Conservation (phyloP, 257 asterid genomes). For the Solanum phureja region DNA sequence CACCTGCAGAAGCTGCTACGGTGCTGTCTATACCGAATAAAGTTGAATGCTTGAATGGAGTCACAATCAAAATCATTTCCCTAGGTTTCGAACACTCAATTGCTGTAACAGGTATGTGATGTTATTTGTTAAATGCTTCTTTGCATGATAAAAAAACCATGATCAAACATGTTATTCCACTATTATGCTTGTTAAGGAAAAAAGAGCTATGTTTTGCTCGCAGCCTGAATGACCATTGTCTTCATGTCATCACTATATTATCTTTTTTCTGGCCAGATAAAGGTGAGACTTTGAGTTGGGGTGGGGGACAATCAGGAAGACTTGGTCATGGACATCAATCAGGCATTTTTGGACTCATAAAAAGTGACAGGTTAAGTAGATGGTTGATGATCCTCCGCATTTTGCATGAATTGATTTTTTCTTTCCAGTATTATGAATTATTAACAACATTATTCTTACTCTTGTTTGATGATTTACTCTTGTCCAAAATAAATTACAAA, state of each 20-base stretch:
- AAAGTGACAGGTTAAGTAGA: slow-evolving; percentile 53
- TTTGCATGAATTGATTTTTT: background rate
- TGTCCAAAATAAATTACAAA: background rate
- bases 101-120: slow-evolving; percentile 78
- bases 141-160: background rate
- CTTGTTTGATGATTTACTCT: background rate
- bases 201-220: background rate
- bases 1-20: slow-evolving; percentile 63
- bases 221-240: background rate
- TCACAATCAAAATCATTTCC: slow-evolving; percentile 41
- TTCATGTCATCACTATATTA: background rate
- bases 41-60: slow-evolving; percentile 68
- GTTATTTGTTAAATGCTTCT: slow-evolving; percentile 3
- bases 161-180: background rate
- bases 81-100: slow-evolving; percentile 90
- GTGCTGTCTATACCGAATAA: slow-evolving; percentile 53
- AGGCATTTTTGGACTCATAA: slow-evolving; percentile 63
- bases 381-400: slow-evolving; percentile 2
- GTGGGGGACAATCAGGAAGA: slow-evolving; percentile 87
- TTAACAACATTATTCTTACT: background rate
- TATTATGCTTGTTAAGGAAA: background rate
- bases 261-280: slow-evolving; percentile 42
- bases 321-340: slow-evolving; percentile 93
- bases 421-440: background rate
- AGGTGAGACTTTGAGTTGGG: slow-evolving; percentile 96